Base-by-base conservation (phyloP, 1,284 basidiomycete species). In the Fomitopsis pinicola region DNA sequence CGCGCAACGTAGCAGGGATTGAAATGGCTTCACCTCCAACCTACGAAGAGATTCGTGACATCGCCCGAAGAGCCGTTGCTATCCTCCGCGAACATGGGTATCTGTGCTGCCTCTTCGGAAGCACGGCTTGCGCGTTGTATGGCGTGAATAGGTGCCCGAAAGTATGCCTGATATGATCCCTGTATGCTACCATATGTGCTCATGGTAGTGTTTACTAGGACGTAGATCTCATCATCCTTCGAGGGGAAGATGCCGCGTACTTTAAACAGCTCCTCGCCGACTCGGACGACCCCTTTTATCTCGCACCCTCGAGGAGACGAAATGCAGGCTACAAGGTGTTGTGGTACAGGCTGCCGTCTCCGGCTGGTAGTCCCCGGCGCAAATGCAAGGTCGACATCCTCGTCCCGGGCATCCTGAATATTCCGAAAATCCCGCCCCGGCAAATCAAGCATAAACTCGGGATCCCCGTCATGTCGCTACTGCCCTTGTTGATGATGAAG, bases 401-500 rank as follows among this genome's bases (percentile, higher is more conserved):
- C 40, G 52, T 72, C 19, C 73, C 75, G 6, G 72, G 72, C 1
- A 57, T 63, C 10, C 60, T 76, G 42, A 66, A 73, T 60, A 73
- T 77, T 46, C 75, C 76, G 1, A 17, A 48, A 36, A 59, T 77
- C 45, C 68, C 71, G 6, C 14, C 38, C 8, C 19, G 38, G 1
- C 52, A 57, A 8, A 65, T 76, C 38, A 54, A 57, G 48, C 28
- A 33, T 28, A 66, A 55, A 33, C 15, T 52, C 28, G 61, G 55
- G 1, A 61, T 73, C 3, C 75, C 74, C 10, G 68, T 73, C 42
- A 67, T 72, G 62, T 75, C 74, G 10, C 54, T 76, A 42, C 58
- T 72, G 40, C 61, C 67, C 4, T 66, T 75, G 7, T 62, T 77
- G 17, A 59, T 76, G 50, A 61, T 76, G 53, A 77, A 76, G 63